Evolutionary conservation across 495 filamentous ascomycete species (phyloP).

Genomic region (Penicillium desertorum): DNA sequence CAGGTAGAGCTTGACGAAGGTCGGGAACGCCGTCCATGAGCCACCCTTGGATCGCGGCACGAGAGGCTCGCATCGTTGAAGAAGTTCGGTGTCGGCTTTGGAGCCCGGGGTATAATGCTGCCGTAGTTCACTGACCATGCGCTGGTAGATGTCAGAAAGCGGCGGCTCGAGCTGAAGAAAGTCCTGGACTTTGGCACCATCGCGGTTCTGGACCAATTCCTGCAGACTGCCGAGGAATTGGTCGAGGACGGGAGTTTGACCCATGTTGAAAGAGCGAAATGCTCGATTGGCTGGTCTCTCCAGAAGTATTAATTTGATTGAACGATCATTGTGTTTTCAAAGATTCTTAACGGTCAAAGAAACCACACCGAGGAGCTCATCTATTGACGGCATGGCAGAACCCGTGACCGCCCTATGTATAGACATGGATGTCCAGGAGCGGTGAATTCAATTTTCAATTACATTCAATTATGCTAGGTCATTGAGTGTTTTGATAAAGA

Average conservation of each 20-base stretch:
- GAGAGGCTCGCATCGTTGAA: conserved; percentile 54
- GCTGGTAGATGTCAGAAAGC: conserved; percentile 61
- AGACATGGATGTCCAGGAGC: background rate
- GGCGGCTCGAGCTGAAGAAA: conserved; percentile 66
- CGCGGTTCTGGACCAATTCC: conserved; percentile 51
- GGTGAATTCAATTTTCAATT: background rate
- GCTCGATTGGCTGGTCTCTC: background rate
- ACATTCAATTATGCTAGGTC: background rate
- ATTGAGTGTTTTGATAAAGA: background rate
- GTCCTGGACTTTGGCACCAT: conserved; percentile 55
- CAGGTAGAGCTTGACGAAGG: conserved; percentile 77
- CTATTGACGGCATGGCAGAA: conserved; percentile 9
- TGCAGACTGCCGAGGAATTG: conserved; percentile 57
- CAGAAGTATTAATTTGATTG: background rate
- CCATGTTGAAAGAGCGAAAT: conserved; percentile 22
- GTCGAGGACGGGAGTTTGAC: conserved; percentile 49
- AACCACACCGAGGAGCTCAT: background rate
- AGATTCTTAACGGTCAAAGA: background rate
- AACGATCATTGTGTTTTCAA: conserved; percentile 1
- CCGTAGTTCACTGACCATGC: conserved; percentile 66
- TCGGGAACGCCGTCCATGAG: conserved; percentile 71
- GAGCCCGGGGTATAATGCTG: conserved; percentile 51
- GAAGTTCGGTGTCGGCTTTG: conserved; percentile 52
- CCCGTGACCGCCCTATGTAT: conserved; percentile 9
- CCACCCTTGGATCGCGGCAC: conserved; percentile 61